phyloP scores from a whole-genome alignment of 441 rosid species.

The Dalechampia spathulata region DNA sequence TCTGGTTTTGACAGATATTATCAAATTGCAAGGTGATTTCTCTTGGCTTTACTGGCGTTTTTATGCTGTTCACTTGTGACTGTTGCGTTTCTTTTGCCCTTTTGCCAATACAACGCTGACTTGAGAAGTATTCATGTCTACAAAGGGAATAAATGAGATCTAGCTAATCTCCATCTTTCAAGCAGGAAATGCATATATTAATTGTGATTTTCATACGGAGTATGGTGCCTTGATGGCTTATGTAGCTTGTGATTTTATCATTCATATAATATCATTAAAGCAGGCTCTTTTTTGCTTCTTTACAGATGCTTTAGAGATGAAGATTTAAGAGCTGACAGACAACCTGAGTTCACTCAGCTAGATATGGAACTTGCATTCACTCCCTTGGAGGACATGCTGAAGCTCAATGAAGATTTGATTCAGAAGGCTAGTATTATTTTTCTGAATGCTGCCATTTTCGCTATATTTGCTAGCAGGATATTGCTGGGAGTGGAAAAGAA shows the following conservation, averaged over 20 bases:
- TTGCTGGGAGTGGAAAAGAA: background rate
- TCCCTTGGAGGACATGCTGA: conserved; percentile 83
- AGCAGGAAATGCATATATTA: no score
- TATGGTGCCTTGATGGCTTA: background rate
- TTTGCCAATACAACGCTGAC: no score
- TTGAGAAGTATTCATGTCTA: no score
- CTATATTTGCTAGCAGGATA: background rate
- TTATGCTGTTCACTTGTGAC: background rate
- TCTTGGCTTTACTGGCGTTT: conserved; percentile 13
- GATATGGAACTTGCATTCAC: conserved; percentile 95
- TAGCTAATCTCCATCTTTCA: no score
- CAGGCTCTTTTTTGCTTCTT: background rate
- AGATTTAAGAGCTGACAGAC: conserved; percentile 97
- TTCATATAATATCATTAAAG: background rate
- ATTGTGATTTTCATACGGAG: no score
- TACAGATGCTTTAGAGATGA: conserved; percentile 96
- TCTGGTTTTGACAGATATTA: conserved; percentile 94
- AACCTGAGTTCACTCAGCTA: conserved; percentile 97
- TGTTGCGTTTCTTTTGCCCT: background rate
- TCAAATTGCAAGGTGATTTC: conserved; percentile 83
- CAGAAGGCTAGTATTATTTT: conserved; percentile 48
- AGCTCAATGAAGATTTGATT: conserved; percentile 83
- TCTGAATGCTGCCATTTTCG: no score
- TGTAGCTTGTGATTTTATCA: background rate
- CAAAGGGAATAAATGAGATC: no score